Conservation (phyloP, 2,329 filamentous ascomycete species). For the Aspergillus sojae region DNA sequence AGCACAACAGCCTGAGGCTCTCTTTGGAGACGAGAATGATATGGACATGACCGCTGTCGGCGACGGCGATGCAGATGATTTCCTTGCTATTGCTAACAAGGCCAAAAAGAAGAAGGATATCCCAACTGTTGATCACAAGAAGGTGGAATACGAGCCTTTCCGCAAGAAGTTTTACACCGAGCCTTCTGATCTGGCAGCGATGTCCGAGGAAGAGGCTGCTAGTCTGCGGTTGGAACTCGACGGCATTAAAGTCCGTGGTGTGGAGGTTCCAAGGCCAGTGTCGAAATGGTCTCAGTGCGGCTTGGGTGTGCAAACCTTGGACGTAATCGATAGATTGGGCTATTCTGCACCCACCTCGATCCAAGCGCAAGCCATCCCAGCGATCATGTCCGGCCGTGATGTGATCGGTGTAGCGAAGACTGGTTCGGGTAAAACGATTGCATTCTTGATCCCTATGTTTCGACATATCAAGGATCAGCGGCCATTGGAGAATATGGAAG, state of each 20-base stretch:
- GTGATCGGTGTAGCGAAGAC: slow-evolving; percentile 97
- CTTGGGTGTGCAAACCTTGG: slow-evolving; percentile 80
- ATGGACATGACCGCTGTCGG: slow-evolving; percentile 62
- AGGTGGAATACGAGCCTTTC: slow-evolving; percentile 81
- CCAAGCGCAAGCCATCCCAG: slow-evolving; percentile 90
- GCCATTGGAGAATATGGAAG: slow-evolving; percentile 78
- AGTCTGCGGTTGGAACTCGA: slow-evolving; percentile 85
- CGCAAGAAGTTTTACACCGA: slow-evolving; percentile 95
- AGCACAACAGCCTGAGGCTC: slow-evolving; percentile 73
- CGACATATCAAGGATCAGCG: slow-evolving; percentile 94
- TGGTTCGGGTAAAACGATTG: slow-evolving; percentile 95
- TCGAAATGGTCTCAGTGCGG: slow-evolving; percentile 97
- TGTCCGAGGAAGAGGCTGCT: slow-evolving; percentile 82
- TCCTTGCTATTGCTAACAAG: slow-evolving; percentile 64
- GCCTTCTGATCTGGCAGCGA: slow-evolving; percentile 76
- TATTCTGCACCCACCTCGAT: slow-evolving; percentile 92
- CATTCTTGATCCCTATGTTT: slow-evolving; percentile 95
- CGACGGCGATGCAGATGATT: slow-evolving; percentile 65
- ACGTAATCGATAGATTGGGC: slow-evolving; percentile 78
- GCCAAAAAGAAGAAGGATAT: slow-evolving; percentile 93
- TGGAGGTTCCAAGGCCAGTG: slow-evolving; percentile 88
- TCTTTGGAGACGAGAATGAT: slow-evolving; percentile 86
- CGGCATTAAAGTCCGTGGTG: slow-evolving; percentile 89
- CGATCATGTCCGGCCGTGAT: slow-evolving; percentile 94
- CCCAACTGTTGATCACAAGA: slow-evolving; percentile 82